Conservation (phyloP, 2,329 filamentous ascomycete species). For the Plenodomus tracheiphilus region DNA sequence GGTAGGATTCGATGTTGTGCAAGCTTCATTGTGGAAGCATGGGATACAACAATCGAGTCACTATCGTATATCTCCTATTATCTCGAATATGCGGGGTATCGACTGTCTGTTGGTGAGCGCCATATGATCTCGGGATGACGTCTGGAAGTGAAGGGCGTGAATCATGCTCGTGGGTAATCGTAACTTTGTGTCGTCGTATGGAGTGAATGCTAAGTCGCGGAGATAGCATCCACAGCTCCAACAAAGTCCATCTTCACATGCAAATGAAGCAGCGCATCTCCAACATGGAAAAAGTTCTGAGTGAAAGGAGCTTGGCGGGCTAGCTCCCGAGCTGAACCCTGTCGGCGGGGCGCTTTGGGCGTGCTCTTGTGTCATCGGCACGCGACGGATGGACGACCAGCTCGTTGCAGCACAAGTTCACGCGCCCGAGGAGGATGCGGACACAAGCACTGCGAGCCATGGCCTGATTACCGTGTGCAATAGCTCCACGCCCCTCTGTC, state of each 20-base stretch:
- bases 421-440: too few relatives aligned
- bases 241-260: slow-evolving; percentile 18
- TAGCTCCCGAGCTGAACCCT: slow-evolving; percentile 14
- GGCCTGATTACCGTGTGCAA: slow-evolving; percentile 6
- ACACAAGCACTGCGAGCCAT: not conserved
- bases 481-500: not conserved
- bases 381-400: slow-evolving; percentile 13
- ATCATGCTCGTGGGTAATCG: not conserved
- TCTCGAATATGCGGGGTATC: slow-evolving; percentile 13
- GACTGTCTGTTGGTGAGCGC: slow-evolving; percentile 8
- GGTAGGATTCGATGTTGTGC: slow-evolving; percentile 26
- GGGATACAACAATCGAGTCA: not conserved
- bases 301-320: slow-evolving; percentile 7
- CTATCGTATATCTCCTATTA: slow-evolving; percentile 5
- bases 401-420: not conserved
- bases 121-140: slow-evolving; percentile 14
- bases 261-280: not conserved
- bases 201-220: slow-evolving; percentile 12
- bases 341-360: slow-evolving; percentile 8
- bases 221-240: slow-evolving; percentile 3
- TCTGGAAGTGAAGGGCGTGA: not conserved
- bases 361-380: slow-evolving; percentile 13
- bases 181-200: not conserved
- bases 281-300: slow-evolving; percentile 7
- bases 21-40: slow-evolving; percentile 20